A percentile compares a stretch with the other conserved stretches of the same genome.
Conservation (phyloP, 2,329 filamentous ascomycete species). For the Fusarium austroafricanum region DNA sequence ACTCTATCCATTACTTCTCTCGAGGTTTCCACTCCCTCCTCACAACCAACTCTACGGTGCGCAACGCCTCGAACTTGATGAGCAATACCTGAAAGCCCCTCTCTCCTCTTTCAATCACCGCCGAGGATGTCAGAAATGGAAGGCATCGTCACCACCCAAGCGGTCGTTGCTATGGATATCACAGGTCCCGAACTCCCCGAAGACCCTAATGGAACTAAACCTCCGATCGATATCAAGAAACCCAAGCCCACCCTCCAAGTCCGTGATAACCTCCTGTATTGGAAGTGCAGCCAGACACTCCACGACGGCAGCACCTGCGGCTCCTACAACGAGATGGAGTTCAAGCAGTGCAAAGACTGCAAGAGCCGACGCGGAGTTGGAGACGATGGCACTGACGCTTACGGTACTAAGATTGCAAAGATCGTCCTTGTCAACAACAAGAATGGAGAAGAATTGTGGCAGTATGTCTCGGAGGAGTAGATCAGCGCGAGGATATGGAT, state of each 20-base stretch:
- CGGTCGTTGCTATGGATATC: constrained; percentile 13
- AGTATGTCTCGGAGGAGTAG: constrained; percentile 8
- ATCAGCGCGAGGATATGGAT: not conserved
- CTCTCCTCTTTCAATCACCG: not conserved
- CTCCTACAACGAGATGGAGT: constrained; percentile 20
- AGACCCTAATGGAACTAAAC: not conserved
- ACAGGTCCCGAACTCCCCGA: not conserved
- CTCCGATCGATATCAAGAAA: constrained; percentile 12
- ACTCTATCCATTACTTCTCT: not conserved
- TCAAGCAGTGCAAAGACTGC: constrained; percentile 28
- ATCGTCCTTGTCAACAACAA: constrained; percentile 22
- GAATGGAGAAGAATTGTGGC: constrained; percentile 24
- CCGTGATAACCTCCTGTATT: constrained; percentile 23
- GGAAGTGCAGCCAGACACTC: constrained; percentile 30
- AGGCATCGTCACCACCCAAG: constrained; percentile 7
- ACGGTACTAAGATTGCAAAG: constrained; percentile 28
- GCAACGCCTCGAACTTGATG: not conserved
- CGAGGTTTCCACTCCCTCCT: not conserved
- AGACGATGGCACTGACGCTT: constrained; percentile 29
- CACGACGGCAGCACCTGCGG: constrained; percentile 18
- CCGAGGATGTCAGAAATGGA: constrained; percentile 7
- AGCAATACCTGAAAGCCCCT: not conserved
- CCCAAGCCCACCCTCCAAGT: constrained; percentile 18
- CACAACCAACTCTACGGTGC: not conserved
- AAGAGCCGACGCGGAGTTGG: constrained; percentile 24